Conservation (phyloP, 2,329 filamentous ascomycete genomes). For the Monilinia vaccinii-corymbosi region DNA sequence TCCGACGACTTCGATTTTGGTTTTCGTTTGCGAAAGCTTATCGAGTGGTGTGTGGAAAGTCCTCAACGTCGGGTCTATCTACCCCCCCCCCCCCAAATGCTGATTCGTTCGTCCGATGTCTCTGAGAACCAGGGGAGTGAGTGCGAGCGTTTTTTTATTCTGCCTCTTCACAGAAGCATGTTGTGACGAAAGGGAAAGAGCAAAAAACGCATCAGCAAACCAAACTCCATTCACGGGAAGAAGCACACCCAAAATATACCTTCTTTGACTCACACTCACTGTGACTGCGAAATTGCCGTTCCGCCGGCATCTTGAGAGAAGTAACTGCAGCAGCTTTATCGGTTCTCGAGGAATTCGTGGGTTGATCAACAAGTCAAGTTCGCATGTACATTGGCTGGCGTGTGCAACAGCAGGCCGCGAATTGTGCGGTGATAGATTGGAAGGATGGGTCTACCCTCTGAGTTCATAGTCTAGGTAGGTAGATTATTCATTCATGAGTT, state of each 20-base stretch:
- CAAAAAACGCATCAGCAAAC: not conserved
- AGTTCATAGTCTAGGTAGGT: slow-evolving; percentile 3
- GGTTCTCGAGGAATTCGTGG: slow-evolving; percentile 5
- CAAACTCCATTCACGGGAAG: not conserved
- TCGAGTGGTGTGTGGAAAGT: too few species aligned
- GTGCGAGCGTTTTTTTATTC: too few species aligned
- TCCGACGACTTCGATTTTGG: too few species aligned
- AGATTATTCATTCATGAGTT: not conserved
- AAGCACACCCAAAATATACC: not conserved
- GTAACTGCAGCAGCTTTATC: not conserved
- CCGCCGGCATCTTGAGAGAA: not conserved
- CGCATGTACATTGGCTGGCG: not conserved
- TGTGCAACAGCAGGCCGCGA: not conserved
- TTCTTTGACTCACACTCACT: too few species aligned
- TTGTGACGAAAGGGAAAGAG: too few species aligned
- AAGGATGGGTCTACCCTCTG: slow-evolving; percentile 1
- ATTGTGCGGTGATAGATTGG: slow-evolving; percentile 5
- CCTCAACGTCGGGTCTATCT: too few species aligned
- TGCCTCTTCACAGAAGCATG: too few species aligned
- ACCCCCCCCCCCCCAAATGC: too few species aligned
- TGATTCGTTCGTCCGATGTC: too few species aligned
- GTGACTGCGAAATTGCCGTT: slow-evolving; percentile 4
- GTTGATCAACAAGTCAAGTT: not conserved
- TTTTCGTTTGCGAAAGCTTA: too few species aligned
- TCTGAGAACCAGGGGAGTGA: too few species aligned